These are phyloP conservation scores for Myxozyma monticola DNA, from an alignment of 805 yeast genomes.

Conservation along the genomic window DNA sequence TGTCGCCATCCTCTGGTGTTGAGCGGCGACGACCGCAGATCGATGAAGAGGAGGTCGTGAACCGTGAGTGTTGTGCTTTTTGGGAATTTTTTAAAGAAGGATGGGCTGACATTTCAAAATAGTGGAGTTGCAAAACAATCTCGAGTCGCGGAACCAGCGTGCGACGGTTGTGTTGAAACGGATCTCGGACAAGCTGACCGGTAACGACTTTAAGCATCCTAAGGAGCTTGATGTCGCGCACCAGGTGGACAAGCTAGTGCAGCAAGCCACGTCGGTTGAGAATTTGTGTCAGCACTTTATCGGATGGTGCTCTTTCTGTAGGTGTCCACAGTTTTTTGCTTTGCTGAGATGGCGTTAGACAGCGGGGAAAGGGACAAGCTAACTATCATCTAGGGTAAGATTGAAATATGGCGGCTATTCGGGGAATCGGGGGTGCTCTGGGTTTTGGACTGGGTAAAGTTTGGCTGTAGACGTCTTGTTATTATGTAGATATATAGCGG, in stretches of 20 bases:
- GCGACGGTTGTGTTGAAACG: constrained; percentile 87
- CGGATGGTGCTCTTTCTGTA: constrained; percentile 98
- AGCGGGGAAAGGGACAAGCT: too few species aligned
- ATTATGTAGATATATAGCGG: too few species aligned
- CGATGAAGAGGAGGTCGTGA: constrained; percentile 72
- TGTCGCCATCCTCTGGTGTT: constrained; percentile 18
- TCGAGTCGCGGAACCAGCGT: constrained; percentile 79
- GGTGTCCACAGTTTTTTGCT: too few species aligned
- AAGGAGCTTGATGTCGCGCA: constrained; percentile 75
- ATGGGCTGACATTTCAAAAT: not conserved
- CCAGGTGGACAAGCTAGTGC: constrained; percentile 91
- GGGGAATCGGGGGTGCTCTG: too few species aligned
- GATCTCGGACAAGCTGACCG: constrained; percentile 88
- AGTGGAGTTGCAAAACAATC: constrained; percentile 61
- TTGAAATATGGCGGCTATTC: too few species aligned
- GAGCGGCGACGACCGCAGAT: constrained; percentile 41
- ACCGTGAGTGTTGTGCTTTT: constrained; percentile 31
- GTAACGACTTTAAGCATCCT: constrained; percentile 81
- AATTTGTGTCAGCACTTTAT: constrained; percentile 94
- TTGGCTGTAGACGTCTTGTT: too few species aligned
- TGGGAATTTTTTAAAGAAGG: not conserved
- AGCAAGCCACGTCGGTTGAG: constrained; percentile 95
- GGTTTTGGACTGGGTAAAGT: too few species aligned
- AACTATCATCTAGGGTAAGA: too few species aligned
- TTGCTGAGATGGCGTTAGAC: too few species aligned